These are phyloP conservation scores for Corchorus olitorius DNA, from an alignment of 345 rosid species.

Conservation along the genomic window DNA sequence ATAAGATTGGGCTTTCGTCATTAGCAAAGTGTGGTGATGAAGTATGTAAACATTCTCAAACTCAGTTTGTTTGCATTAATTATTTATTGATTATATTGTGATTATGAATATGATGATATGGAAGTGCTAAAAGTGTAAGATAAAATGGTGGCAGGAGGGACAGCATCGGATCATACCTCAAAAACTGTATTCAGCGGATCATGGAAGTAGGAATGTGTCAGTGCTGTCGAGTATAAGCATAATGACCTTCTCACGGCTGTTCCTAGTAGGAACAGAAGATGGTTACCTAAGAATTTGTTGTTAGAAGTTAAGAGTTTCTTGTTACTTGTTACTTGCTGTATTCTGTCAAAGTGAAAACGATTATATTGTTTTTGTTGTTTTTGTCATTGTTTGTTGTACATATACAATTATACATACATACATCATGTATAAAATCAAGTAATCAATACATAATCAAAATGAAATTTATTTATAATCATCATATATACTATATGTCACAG, in stretches of 20 bases:
- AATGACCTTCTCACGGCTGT: conserved; percentile 71
- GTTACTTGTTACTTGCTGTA: too few relatives aligned
- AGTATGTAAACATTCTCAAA: conserved; percentile 38
- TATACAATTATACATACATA: too few relatives aligned
- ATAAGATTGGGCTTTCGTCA: conserved; percentile 81
- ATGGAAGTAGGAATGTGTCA: conserved; percentile 62
- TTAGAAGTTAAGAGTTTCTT: conserved; percentile 21
- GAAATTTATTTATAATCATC: too few relatives aligned
- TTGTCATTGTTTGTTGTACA: too few relatives aligned
- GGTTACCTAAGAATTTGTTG: conserved; percentile 80
- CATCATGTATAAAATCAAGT: too few relatives aligned
- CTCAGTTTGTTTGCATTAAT: background rate
- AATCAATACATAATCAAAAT: too few relatives aligned
- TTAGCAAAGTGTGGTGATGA: conserved; percentile 58
- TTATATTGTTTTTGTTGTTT: too few relatives aligned
- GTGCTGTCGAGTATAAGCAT: conserved; percentile 74
- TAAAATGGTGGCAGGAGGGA: conserved; percentile 53
- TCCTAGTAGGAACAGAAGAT: conserved; percentile 87
- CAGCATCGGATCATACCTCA: conserved; percentile 64
- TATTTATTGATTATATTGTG: background rate
- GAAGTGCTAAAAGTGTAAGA: background rate
- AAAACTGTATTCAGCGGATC: conserved; percentile 56
- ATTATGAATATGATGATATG: too few relatives aligned
- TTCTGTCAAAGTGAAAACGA: too few relatives aligned
- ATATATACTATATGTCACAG: too few relatives aligned